Evolutionary conservation across 2,329 filamentous ascomycete species (phyloP).

Genomic region (Ophiostoma sp.): DNA sequence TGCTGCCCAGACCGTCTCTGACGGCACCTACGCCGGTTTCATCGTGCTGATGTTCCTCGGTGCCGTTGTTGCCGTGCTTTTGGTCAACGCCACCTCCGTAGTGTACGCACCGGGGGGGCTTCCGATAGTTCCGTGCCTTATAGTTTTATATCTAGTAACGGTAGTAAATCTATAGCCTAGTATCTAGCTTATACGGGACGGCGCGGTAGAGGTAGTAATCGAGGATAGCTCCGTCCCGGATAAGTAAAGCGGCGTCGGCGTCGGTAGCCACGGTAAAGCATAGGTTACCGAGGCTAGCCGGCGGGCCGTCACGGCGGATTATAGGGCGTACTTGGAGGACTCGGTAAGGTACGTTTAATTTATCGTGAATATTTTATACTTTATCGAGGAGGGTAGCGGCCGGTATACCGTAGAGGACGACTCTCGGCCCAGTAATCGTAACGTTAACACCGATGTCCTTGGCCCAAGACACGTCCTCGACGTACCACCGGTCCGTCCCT

Average conservation of each 20-base stretch:
- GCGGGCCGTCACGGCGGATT: neutral
- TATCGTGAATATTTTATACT: neutral
- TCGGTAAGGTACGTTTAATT: no score
- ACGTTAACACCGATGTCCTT: no score
- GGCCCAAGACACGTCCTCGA: no score
- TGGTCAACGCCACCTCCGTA: constrained; percentile 71
- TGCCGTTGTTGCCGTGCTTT: constrained; percentile 65
- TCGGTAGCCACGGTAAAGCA: no score
- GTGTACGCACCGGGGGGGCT: constrained; percentile 50
- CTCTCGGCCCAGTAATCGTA: no score
- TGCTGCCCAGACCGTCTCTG: constrained; percentile 44
- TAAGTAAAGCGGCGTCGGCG: no score
- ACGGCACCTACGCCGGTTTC: constrained; percentile 34
- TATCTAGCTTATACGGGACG: neutral
- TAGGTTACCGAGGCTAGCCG: neutral
- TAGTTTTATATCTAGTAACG: neutral
- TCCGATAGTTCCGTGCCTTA: neutral
- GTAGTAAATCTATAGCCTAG: neutral
- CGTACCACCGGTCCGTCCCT: no score
- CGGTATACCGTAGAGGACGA: neutral
- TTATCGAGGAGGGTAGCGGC: neutral
- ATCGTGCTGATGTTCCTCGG: constrained; percentile 34
- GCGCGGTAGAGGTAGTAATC: no score
- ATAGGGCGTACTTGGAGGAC: neutral
- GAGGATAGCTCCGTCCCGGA: no score